Evolutionary conservation across 176 grass and related monocot species (phyloP).

Genomic region (Rhynchospora breviuscula): DNA sequence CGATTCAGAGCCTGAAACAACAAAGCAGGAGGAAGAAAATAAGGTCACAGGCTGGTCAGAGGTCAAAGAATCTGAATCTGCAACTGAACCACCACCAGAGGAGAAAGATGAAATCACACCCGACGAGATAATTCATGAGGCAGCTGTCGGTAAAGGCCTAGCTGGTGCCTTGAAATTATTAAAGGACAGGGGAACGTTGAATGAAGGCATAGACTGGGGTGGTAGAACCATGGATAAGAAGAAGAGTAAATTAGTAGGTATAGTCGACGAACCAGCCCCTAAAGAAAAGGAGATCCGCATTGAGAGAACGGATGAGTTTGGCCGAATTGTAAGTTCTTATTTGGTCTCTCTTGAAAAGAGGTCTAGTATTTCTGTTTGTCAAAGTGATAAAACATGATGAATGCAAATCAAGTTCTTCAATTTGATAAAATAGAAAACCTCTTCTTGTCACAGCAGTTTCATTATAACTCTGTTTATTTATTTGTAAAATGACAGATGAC

Average conservation of each 20-base stretch:
- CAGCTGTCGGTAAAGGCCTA: slow-evolving; percentile 74
- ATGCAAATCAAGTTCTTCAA: background rate
- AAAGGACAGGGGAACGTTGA: slow-evolving; percentile 67
- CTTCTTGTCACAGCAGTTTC: background rate
- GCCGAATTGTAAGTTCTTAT: slow-evolving; percentile 62
- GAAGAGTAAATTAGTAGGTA: slow-evolving; percentile 76
- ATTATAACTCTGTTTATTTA: background rate
- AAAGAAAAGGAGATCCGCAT: slow-evolving; percentile 70
- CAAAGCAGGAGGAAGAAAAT: slow-evolving; percentile 30
- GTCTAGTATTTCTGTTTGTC: background rate
- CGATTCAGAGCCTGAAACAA: slow-evolving; percentile 40
- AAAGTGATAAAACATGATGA: background rate
- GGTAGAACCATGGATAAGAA: slow-evolving; percentile 90
- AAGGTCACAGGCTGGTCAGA: slow-evolving; percentile 33
- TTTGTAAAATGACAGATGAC: slow-evolving; percentile 48
- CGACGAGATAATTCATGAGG: slow-evolving; percentile 71
- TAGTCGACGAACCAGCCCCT: slow-evolving; percentile 47
- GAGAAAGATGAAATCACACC: slow-evolving; percentile 52
- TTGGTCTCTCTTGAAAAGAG: background rate
- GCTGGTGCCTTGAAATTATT: slow-evolving; percentile 70
- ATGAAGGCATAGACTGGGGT: slow-evolving; percentile 80
- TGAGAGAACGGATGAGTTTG: slow-evolving; percentile 83
- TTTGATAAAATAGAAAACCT: too few relatives aligned
- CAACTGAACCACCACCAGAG: slow-evolving; percentile 19
- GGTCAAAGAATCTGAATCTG: slow-evolving; percentile 33